Evolutionary conservation across 2,329 filamentous ascomycete genomes (phyloP), one percentile per base, ranked within the genome.

Genomic region (Claviceps fusiformis): DNA sequence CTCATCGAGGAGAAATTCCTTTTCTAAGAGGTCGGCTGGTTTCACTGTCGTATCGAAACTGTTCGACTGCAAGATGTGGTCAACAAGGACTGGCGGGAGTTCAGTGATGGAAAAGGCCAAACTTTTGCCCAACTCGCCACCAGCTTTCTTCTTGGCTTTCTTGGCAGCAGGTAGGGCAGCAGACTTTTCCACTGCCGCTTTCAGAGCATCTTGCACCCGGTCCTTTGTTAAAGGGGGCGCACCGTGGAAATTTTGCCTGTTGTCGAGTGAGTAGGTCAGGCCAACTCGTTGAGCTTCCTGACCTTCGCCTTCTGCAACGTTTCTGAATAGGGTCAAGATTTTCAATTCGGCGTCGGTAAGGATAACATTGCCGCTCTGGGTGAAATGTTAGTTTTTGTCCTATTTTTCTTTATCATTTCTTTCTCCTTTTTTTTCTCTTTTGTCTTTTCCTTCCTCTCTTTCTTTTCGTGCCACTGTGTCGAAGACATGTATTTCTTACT

Each of bases 71-170:
- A 98, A 81, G 2, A 83, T 85, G 72, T 97, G 91, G 58, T 97
- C 92, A 19, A 97, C 77, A 6, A 98, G 72, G 54, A 93, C 81
- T 0, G 93, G 91, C 1, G 93, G 90, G 54, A 92, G 82, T 66
- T 98, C 93, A 0, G 87, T 88, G 55, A 97, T 92, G 1, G 87
- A 88, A 13, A 86, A 80, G 0, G 89, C 89, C 53, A 98, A 71
- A 3, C 88, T 86, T 68, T 87, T 91, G 55, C 89, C 81, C 59
- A 97, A 64, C 54, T 84, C 82, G 68, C 92, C 87, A 5, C 84
- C 85, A 0, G 79, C 76, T 67, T 89, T 92, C 62, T 81, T 82
- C 73, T 83, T 87, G 56, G 82, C 81, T 58, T 85, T 85, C 68
- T 90, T 92, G 13, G 62, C 60, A 5, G 61, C 59, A 5, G 64